These are phyloP conservation scores for Penicillium argentinense DNA, from an alignment of 495 filamentous ascomycete species.

Conservation along the genomic window DNA sequence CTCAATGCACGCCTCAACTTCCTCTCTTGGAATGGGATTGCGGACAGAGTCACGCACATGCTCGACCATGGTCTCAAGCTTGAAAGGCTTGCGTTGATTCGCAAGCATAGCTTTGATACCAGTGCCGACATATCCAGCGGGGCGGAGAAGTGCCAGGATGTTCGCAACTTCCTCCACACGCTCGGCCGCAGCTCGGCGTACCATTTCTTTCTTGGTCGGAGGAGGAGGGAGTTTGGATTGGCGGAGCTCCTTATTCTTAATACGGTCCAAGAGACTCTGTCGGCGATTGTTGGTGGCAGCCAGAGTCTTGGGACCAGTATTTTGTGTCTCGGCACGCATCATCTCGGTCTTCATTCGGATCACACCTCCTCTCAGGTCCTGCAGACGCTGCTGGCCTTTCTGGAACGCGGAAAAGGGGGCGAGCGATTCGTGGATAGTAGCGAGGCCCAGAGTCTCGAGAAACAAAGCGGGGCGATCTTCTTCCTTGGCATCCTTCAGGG, in stretches of 20 bases:
- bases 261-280: conserved; percentile 42
- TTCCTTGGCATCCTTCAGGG: conserved; percentile 23
- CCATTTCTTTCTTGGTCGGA: conserved; percentile 41
- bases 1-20: conserved; percentile 44
- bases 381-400: conserved; percentile 47
- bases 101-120: conserved; percentile 34
- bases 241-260: conserved; percentile 44
- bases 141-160: conserved; percentile 40
- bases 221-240: conserved; percentile 46
- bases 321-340: conserved; percentile 21
- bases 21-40: conserved; percentile 39
- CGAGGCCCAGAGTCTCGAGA: conserved; percentile 34
- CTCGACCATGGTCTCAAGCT: conserved; percentile 37
- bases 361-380: conserved; percentile 44
- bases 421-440: conserved; percentile 42
- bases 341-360: conserved; percentile 42
- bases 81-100: conserved; percentile 42
- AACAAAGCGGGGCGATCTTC: conserved; percentile 26
- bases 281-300: conserved; percentile 37
- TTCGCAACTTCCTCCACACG: conserved; percentile 44
- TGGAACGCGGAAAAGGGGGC: conserved; percentile 42
- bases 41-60: conserved; percentile 43
- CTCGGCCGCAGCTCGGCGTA: conserved; percentile 39
- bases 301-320: conserved; percentile 18
- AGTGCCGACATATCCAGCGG: conserved; percentile 34